Base-by-base conservation (phyloP, 2,329 filamentous ascomycete species). In the Neurospora sp. region DNA sequence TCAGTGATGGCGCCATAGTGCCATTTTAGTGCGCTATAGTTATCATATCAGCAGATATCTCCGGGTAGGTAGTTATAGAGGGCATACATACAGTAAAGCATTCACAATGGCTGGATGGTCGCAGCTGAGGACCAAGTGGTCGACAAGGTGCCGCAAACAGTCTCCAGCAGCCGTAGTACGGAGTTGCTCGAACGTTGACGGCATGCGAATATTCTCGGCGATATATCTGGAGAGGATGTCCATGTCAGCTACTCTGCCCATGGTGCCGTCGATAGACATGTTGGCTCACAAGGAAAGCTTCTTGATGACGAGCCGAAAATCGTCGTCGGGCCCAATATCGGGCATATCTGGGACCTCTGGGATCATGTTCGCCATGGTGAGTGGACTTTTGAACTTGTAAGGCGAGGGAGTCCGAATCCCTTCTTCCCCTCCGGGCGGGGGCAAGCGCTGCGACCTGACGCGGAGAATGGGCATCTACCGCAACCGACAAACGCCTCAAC, bases 111-210 rank as follows among this genome's bases (percentile, higher is more conserved):
- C 87, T 5, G 87, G 88, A 77, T 93, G 91, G 70, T 87, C 88
- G 75, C 90, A 89, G 23, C 84, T 84, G 28, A 83, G 78, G 68
- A 84, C 85, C 38, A 94, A 83, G 77, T 93, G 87, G 52, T 88
- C 85, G 67, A 92, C 88, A 69, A 94, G 81, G 28, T 79, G 76
- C 38, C 82, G 86, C 76, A 87, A 83, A 74, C 82, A 87, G 72
- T 83, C 84, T 1, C 89, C 89, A 36, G 88, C 87, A 6, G 87
- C 83, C 1, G 88, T 90, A 6, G 89, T 90, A 67, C 90, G 84
- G 9, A 93, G 82, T 78, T 93, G 90, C 76, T 93, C 91, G 80
- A 93, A 93, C 15, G 87, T 90, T 76, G 87, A 87, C 17, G 91
- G 90, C 66, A 89, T 80, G 68, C 85, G 83, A 69, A 93, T 84